These are phyloP conservation scores for Usnea hakonensis DNA, from an alignment of 495 filamentous ascomycete species.

Conservation along the genomic window DNA sequence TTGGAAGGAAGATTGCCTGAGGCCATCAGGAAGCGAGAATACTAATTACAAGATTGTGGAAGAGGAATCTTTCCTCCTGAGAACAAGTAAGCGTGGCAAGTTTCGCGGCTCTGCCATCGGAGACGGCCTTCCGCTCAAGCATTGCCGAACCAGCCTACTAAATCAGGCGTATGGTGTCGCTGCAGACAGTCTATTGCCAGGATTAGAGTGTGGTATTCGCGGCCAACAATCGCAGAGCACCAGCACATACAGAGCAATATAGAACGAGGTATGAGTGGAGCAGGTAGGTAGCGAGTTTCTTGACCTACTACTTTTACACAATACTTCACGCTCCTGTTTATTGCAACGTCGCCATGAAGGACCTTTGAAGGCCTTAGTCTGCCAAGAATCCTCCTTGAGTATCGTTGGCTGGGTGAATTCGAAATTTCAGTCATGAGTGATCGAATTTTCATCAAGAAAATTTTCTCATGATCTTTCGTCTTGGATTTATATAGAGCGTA, in stretches of 20 bases:
- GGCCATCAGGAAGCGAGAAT: background rate
- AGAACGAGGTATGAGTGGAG: background rate
- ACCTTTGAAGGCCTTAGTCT: background rate
- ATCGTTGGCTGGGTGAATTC: background rate
- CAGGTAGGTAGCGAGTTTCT: background rate
- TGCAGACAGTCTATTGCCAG: background rate
- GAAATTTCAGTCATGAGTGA: background rate
- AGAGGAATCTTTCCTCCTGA: background rate
- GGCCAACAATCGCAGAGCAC: background rate
- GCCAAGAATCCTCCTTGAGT: background rate
- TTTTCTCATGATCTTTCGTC: background rate
- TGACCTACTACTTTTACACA: background rate
- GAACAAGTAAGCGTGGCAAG: background rate
- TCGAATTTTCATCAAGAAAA: background rate
- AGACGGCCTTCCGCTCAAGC: background rate
- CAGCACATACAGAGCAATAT: background rate
- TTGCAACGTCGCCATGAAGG: background rate
- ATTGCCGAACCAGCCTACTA: background rate
- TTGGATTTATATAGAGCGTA: background rate
- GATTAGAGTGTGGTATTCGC: background rate
- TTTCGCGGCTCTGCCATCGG: background rate
- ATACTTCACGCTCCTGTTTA: background rate
- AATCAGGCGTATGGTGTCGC: background rate
- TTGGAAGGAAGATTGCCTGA: constrained; percentile 88
- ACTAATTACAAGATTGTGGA: background rate